Evolutionary conservation across 1,139 yeast genomes (phyloP), one percentile per base, ranked within the genome.

Genomic region (Entelexis sorbosivorans): DNA sequence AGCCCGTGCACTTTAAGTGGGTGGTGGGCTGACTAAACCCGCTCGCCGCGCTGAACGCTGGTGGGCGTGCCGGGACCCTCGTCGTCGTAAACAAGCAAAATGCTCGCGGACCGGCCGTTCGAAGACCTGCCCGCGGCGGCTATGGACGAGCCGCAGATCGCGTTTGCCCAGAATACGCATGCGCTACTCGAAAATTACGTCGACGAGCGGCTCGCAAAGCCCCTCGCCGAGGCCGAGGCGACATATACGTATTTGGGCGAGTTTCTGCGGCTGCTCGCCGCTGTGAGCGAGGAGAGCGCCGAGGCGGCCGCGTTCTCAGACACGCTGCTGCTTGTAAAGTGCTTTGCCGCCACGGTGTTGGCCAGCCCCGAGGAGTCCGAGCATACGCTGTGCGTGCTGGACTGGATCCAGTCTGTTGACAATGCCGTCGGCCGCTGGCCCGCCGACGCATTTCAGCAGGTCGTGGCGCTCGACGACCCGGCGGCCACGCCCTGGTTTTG

Each of bases 341-440:
- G 58, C 40, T 49, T 56, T 28, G 39, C 44, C 4, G 53, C 55
- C 1, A 46, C 52, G n/a, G 49, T 34, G 13, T 46, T 56, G 17
- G 17, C 32, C 14, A 31, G 52, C 32, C 7, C 45, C 14, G 45
- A 42, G 19, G 33, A 22, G 17, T 42, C 52, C n/a, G 29, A 36
- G 32, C 47, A 28, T 5, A 14, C 50, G 20, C 38, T 16, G 7
- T 45, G 24, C 36, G 45, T 48, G 20, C 24, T 50, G 17, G 51
- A 51, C 38, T 56, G 55, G 52, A 54, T 52, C 19, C 53, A 50
- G 20, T 10, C 51, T 3, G 52, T 40, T 3, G 48, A 48, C 22
- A 14, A 9, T 4, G 51, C 33, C 14, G 32, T 40, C 22, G 40
- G 49, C 14, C 44, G 47, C 24, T 51, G 44, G 36, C 47, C 47